Evolutionary conservation across 352 stramenopile genomes (phyloP).

Genomic region (Globisporangium nodosum): DNA sequence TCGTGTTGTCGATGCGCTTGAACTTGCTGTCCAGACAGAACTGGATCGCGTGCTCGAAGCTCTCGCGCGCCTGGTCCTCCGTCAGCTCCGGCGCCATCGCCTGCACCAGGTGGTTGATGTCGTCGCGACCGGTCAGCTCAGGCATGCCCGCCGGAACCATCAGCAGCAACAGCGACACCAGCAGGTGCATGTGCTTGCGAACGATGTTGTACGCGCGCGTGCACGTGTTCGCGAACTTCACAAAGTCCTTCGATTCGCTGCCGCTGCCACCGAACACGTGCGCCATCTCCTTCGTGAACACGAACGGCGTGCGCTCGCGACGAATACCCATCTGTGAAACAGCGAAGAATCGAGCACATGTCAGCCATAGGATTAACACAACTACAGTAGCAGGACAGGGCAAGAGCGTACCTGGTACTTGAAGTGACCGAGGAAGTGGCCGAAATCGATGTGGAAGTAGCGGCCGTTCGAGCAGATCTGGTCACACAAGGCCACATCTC

Average conservation of each 20-base stretch:
- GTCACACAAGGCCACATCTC: neutral
- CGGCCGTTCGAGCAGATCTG: conserved; percentile 67
- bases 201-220: conserved; percentile 70
- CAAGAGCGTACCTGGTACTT: conserved; percentile 51
- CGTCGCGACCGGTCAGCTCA: conserved; percentile 68
- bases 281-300: conserved; percentile 88
- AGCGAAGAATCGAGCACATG: neutral
- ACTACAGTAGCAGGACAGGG: neutral
- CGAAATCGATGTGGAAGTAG: conserved; percentile 90
- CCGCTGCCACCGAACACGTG: conserved; percentile 78
- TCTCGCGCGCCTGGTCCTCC: conserved; percentile 54
- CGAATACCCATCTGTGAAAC: conserved; percentile 50
- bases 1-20: conserved; percentile 86
- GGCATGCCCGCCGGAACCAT: conserved; percentile 89
- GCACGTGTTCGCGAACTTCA: conserved; percentile 65
- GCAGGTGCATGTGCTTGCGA: conserved; percentile 83
- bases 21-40: conserved; percentile 82
- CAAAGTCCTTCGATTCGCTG: conserved; percentile 66
- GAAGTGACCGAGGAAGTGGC: conserved; percentile 83
- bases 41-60: conserved; percentile 75
- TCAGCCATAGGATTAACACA: neutral
- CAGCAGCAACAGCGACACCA: conserved; percentile 76
- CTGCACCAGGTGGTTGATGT: conserved; percentile 85
- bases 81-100: conserved; percentile 66
- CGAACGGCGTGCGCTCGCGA: conserved; percentile 81